Percentiles rank a stretch among this genome's conserved stretches.
These are phyloP conservation scores for Rasamsonia emersonii DNA, from an alignment of 2,329 filamentous ascomycete genomes.

Conservation along the genomic window DNA sequence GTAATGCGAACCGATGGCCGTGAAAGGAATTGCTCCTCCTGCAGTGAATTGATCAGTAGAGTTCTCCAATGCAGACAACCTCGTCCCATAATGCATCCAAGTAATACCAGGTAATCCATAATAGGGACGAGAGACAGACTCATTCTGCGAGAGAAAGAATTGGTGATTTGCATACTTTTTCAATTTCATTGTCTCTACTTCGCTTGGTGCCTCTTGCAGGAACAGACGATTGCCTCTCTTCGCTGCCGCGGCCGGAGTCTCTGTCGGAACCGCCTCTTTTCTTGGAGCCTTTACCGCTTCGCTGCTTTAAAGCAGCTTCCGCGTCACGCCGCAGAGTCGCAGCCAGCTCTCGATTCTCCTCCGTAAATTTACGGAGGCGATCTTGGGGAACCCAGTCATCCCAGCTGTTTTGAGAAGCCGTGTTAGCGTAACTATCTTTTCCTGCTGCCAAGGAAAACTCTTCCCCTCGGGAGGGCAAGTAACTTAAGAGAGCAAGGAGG, in stretches of 20 bases:
- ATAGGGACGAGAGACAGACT: too few relatives aligned
- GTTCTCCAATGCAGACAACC: background rate
- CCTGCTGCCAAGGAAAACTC: conserved; percentile 5
- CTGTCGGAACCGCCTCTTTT: conserved; percentile 34
- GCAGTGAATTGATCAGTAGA: conserved; percentile 10
- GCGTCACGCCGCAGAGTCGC: conserved; percentile 37
- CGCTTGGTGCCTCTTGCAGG: conserved; percentile 37
- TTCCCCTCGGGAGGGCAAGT: conserved; percentile 3
- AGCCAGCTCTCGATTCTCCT: conserved; percentile 89
- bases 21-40: conserved; percentile 84
- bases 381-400: conserved; percentile 97
- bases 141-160: too few relatives aligned
- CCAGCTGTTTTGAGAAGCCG: conserved; percentile 51
- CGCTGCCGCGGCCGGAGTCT: conserved; percentile 36
- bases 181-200: conserved; percentile 38
- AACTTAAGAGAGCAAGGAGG: conserved; percentile 1
- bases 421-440: conserved; percentile 7
- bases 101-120: too few relatives aligned
- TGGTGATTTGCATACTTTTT: conserved; percentile 41
- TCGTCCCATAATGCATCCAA: background rate
- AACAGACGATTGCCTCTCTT: conserved; percentile 37
- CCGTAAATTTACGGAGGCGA: conserved; percentile 84
- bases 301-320: conserved; percentile 26
- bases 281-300: conserved; percentile 21
- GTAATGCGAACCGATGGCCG: conserved; percentile 78